phyloP scores from a whole-genome alignment of 345 rosid genomes.

The Brassica napus region DNA sequence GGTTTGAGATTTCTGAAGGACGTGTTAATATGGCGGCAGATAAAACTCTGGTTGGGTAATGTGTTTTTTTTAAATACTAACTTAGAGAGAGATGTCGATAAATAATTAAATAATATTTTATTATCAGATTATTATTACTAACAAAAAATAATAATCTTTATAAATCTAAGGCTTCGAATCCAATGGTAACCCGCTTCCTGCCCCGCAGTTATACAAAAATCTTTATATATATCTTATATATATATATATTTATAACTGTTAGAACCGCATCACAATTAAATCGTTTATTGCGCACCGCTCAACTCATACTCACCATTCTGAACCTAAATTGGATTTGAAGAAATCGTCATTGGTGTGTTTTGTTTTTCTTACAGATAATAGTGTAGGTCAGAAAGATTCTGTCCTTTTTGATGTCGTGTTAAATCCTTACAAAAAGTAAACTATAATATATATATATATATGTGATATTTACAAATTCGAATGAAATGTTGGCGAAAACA shows the following conservation, averaged over 20 bases:
- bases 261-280: too few species aligned
- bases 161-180: background rate
- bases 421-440: slow-evolving; percentile 29
- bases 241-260: too few species aligned
- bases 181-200: too few species aligned
- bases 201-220: too few species aligned
- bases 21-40: slow-evolving; percentile 43
- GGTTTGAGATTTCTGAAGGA: slow-evolving; percentile 5
- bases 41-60: slow-evolving; percentile 19
- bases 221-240: too few species aligned
- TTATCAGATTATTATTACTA: background rate
- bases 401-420: slow-evolving; percentile 31
- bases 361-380: slow-evolving; percentile 26
- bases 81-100: background rate
- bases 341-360: slow-evolving; percentile 21
- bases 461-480: slow-evolving; percentile 7
- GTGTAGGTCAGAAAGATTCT: slow-evolving; percentile 42
- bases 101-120: background rate
- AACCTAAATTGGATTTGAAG: background rate
- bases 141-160: background rate
- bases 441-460: background rate
- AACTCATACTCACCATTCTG: too few species aligned
- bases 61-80: slow-evolving; percentile 34
- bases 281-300: too few species aligned
- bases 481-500: slow-evolving; percentile 11